Percentiles rank a stretch among this genome's conserved stretches.
phyloP scores from a whole-genome alignment of 768 basidiomycete genomes.

The Lentinula detonsa region DNA sequence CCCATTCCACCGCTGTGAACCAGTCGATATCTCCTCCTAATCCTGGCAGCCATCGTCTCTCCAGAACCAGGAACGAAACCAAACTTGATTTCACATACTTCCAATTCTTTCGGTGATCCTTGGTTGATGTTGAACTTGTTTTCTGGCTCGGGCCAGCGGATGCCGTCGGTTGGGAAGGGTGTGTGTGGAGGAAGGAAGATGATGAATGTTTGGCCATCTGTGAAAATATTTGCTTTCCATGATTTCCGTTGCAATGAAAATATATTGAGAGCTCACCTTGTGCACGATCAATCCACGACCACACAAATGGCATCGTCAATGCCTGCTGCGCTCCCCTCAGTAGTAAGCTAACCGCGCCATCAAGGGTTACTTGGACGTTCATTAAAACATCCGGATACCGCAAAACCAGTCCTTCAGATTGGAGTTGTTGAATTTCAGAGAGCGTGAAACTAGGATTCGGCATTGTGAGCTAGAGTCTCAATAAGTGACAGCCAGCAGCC shows the following conservation, averaged over 20 bases:
- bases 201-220: slow-evolving; percentile 65
- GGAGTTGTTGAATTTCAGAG: slow-evolving; percentile 30
- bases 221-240: background rate
- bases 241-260: background rate
- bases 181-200: slow-evolving; percentile 55
- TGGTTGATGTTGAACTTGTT: slow-evolving; percentile 49
- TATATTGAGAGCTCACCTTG: slow-evolving; percentile 37
- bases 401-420: slow-evolving; percentile 59
- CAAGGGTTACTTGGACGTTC: slow-evolving; percentile 49
- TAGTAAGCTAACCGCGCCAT: slow-evolving; percentile 56
- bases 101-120: slow-evolving; percentile 59
- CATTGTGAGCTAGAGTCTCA: background rate
- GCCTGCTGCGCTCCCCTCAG: slow-evolving; percentile 53
- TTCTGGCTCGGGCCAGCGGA: slow-evolving; percentile 73
- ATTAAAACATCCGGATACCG: slow-evolving; percentile 63
- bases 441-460: background rate
- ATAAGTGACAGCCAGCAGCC: no score
- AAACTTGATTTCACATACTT: slow-evolving; percentile 65
- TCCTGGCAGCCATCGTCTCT: slow-evolving; percentile 60
- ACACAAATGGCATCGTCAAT: slow-evolving; percentile 54
- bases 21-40: slow-evolving; percentile 68
- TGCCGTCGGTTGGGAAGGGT: slow-evolving; percentile 69
- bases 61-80: slow-evolving; percentile 68
- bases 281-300: slow-evolving; percentile 78
- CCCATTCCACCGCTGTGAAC: slow-evolving; percentile 47